Evolutionary conservation across 108 stramenopile genomes (phyloP).

Genomic region (Nitzschia palea): DNA sequence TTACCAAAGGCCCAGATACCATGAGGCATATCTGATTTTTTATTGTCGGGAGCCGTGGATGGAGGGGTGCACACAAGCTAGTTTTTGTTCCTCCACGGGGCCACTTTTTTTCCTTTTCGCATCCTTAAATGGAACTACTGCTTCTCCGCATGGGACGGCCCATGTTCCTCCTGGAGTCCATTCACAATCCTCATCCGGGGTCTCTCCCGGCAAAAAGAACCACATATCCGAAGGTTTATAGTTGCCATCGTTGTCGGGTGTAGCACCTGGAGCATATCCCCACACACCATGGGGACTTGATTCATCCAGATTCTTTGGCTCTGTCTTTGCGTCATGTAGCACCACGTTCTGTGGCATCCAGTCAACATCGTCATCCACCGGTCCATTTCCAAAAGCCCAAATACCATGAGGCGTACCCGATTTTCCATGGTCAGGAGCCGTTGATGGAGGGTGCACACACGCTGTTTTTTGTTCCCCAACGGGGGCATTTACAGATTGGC

Average conservation of each 20-base stretch:
- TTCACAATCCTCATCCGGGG: conserved; percentile 14
- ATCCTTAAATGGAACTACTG: not conserved
- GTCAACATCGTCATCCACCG: conserved; percentile 4
- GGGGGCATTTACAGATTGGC: no score
- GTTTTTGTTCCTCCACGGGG: not conserved
- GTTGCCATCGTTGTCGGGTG: conserved; percentile 17
- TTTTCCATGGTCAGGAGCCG: not conserved
- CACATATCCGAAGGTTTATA: conserved; percentile 14
- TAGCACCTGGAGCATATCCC: conserved; percentile 9
- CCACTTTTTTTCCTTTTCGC: no score
- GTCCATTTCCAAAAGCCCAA: conserved; percentile 12
- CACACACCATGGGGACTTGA: conserved; percentile 3
- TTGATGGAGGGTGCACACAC: not conserved
- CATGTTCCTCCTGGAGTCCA: conserved; percentile 16
- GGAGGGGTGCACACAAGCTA: conserved; percentile 2
- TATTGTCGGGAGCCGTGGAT: not conserved
- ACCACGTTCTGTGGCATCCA: conserved; percentile 7
- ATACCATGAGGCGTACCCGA: not conserved
- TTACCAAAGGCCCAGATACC: conserved; percentile 17
- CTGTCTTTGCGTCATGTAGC: not conserved
- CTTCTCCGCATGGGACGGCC: not conserved
- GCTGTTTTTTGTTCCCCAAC: not conserved
- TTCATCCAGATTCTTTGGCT: conserved; percentile 14
- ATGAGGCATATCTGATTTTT: not conserved
- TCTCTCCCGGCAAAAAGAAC: conserved; percentile 10